Evolutionary conservation across 257 asterid species (phyloP).

Genomic region (Jacaranda copaia): DNA sequence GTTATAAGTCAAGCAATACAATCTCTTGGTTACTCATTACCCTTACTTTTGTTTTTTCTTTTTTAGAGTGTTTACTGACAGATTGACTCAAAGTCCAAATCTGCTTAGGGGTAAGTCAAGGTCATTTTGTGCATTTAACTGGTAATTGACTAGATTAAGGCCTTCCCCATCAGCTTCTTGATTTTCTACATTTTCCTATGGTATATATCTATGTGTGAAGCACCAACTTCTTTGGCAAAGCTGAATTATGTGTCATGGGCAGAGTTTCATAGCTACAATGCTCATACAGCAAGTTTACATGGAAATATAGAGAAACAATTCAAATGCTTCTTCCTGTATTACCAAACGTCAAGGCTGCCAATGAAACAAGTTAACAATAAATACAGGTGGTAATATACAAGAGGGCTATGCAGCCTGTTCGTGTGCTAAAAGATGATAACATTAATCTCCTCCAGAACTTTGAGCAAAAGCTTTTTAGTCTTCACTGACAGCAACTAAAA

Average conservation of each 20-base stretch:
- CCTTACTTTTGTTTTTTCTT: background rate
- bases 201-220: background rate
- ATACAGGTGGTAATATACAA: background rate
- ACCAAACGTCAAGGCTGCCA: background rate
- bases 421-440: background rate
- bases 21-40: background rate
- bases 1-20: background rate
- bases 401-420: background rate
- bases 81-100: background rate
- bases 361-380: background rate
- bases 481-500: background rate
- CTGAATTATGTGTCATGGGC: background rate
- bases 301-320: background rate
- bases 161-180: background rate
- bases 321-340: background rate
- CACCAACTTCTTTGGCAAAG: background rate
- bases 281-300: background rate
- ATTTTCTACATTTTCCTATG: conserved; percentile 1
- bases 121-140: background rate
- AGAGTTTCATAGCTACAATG: background rate
- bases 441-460: background rate
- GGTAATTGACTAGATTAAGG: background rate
- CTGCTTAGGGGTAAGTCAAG: background rate
- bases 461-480: background rate
- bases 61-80: too few species aligned